Percentiles rank a stretch among this genome's conserved stretches.
Conservation (phyloP, 352 stramenopile genomes). For the Phytopythium litorale region DNA sequence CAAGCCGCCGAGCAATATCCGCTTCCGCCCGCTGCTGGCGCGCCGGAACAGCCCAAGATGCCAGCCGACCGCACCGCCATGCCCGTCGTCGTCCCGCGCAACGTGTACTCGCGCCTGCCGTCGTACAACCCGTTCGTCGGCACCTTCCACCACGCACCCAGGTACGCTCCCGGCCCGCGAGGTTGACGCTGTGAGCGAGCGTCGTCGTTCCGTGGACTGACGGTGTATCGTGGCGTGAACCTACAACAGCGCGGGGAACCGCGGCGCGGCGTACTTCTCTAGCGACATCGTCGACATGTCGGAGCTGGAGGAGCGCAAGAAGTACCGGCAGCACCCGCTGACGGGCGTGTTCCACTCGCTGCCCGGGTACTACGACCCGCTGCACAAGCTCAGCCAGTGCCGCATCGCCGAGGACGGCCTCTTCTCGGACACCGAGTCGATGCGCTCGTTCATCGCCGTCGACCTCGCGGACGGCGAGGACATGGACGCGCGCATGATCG, state of each 20-base stretch:
- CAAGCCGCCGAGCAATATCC: too few relatives aligned
- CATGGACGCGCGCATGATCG: conserved; percentile 22
- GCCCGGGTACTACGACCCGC: conserved; percentile 81
- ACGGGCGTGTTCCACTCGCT: conserved; percentile 87
- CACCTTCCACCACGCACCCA: conserved; percentile 89
- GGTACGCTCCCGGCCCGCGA: conserved; percentile 22
- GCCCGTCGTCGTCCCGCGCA: conserved; percentile 39
- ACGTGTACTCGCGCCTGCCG: conserved; percentile 80
- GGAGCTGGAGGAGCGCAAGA: conserved; percentile 88
- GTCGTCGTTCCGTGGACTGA: neutral
- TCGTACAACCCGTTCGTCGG: conserved; percentile 88
- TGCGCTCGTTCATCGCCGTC: conserved; percentile 76
- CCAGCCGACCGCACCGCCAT: conserved; percentile 5
- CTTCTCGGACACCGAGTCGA: conserved; percentile 69
- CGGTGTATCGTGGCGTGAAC: neutral
- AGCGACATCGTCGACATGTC: conserved; percentile 86
- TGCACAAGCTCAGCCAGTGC: conserved; percentile 75
- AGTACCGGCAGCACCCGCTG: conserved; percentile 83
- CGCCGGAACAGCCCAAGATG: neutral
- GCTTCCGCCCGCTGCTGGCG: too few relatives aligned
- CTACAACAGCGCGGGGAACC: conserved; percentile 72
- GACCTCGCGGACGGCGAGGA: conserved; percentile 67
- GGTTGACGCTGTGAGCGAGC: too few relatives aligned
- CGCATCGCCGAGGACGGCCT: conserved; percentile 56
- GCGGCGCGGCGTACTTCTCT: conserved; percentile 84